These are phyloP conservation scores for Macrophomina pseudophaseolina DNA, from an alignment of 2,329 filamentous ascomycete species.

Conservation along the genomic window DNA sequence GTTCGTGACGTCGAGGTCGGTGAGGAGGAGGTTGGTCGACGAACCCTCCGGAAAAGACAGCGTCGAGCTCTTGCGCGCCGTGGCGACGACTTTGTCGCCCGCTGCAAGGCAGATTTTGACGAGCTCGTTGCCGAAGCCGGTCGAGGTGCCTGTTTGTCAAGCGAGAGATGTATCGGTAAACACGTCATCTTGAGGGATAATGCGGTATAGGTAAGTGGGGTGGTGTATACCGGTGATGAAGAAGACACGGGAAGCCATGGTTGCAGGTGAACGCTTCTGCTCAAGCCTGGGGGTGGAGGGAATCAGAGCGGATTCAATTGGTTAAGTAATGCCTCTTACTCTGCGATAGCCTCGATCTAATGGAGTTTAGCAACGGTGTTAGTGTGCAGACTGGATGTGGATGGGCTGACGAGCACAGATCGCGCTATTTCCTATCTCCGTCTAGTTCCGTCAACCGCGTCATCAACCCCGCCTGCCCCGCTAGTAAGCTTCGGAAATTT, in stretches of 20 bases:
- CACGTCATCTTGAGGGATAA: not conserved
- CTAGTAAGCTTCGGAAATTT: not conserved
- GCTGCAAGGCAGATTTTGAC: conserved; percentile 38
- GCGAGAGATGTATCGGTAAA: not conserved
- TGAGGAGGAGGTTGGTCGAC: conserved; percentile 46
- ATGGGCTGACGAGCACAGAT: not conserved
- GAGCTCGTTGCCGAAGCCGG: conserved; percentile 53
- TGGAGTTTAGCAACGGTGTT: conserved; percentile 5
- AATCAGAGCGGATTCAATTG: not conserved
- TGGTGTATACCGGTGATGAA: conserved; percentile 39
- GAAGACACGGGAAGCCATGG: conserved; percentile 52
- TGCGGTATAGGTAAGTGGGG: not conserved
- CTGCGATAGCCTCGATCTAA: not conserved
- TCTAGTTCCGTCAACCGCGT: not conserved
- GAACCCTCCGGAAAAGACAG: conserved; percentile 41
- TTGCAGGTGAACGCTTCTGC: not conserved
- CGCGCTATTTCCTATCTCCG: conserved; percentile 10
- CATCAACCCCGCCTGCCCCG: not conserved
- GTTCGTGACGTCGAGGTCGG: conserved; percentile 59
- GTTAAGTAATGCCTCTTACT: not conserved
- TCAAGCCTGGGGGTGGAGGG: not conserved
- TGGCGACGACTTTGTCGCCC: conserved; percentile 53
- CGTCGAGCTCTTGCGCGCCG: conserved; percentile 50
- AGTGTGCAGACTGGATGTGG: not conserved
- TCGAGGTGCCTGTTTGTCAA: conserved; percentile 43